Percentiles rank a stretch among this genome's conserved stretches.
Evolutionary conservation across 73 alveolate genomes (phyloP).

Genomic region (Stentor coeruleus): DNA sequence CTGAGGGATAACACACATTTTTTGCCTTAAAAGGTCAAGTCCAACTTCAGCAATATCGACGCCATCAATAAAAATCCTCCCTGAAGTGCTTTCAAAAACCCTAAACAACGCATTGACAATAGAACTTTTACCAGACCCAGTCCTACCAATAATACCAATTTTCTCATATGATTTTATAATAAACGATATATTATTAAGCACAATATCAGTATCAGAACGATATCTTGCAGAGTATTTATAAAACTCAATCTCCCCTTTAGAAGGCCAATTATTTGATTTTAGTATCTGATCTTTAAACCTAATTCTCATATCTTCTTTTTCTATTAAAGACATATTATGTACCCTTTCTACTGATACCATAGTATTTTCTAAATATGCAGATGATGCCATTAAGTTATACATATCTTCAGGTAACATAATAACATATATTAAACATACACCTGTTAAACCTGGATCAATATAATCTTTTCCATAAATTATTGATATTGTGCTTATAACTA

Average conservation of each 20-base stretch:
- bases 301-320: conserved; percentile 42
- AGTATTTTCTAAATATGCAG: conserved; percentile 54
- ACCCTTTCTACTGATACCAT: conserved; percentile 63
- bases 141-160: conserved; percentile 68
- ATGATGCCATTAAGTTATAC: conserved; percentile 39
- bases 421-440: conserved; percentile 43
- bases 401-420: conserved; percentile 52
- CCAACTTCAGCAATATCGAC: conserved; percentile 63
- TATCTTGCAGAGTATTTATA: conserved; percentile 71
- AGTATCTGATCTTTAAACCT: conserved; percentile 30
- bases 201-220: conserved; percentile 60
- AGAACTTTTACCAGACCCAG: conserved; percentile 75
- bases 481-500: conserved; percentile 36
- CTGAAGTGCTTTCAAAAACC: conserved; percentile 60
- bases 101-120: conserved; percentile 70
- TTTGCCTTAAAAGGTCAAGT: conserved; percentile 59
- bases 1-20: conserved; percentile 51
- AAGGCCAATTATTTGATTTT: conserved; percentile 31
- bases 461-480: conserved; percentile 36
- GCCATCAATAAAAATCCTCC: conserved; percentile 72
- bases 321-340: conserved; percentile 39
- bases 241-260: conserved; percentile 57
- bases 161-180: conserved; percentile 59
- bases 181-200: conserved; percentile 57
- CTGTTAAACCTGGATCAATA: conserved; percentile 39